These are phyloP conservation scores for Secale cereale DNA, from an alignment of 176 grass and related monocot species.

Conservation along the genomic window DNA sequence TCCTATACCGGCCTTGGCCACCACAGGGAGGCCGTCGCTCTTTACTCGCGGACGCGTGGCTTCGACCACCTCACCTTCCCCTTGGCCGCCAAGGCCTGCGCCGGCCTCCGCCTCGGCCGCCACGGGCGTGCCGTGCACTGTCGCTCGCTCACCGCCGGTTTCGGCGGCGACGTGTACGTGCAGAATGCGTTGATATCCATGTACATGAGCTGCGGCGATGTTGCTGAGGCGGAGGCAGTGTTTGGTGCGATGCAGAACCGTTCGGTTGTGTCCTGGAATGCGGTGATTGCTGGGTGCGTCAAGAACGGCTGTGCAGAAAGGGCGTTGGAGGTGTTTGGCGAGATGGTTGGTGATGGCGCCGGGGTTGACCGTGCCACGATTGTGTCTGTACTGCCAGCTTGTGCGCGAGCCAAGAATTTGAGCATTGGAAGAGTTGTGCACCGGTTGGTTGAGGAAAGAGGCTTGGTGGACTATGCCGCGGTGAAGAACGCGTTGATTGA, in stretches of 20 bases:
- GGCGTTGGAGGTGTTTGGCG: constrained; percentile 46
- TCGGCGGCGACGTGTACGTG: constrained; percentile 46
- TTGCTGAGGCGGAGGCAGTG: constrained; percentile 24
- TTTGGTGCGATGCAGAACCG: constrained; percentile 39
- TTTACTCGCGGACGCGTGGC: constrained; percentile 45
- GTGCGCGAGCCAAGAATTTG: constrained; percentile 48
- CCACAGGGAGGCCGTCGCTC: constrained; percentile 33
- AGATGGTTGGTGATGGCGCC: constrained; percentile 26
- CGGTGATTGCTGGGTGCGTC: constrained; percentile 44
- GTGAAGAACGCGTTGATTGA: constrained; percentile 64
- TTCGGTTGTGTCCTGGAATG: constrained; percentile 55
- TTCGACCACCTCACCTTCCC: constrained; percentile 71
- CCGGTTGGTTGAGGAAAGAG: constrained; percentile 34
- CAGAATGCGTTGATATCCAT: constrained; percentile 60
- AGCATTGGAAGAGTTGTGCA: constrained; percentile 44
- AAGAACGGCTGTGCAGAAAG: constrained; percentile 33
- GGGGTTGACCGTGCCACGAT: constrained; percentile 47
- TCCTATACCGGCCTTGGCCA: constrained; percentile 35
- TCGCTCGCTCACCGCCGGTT: constrained; percentile 43
- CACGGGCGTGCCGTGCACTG: constrained; percentile 42
- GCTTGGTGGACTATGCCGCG: constrained; percentile 32
- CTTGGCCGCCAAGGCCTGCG: constrained; percentile 62
- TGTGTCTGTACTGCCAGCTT: constrained; percentile 57
- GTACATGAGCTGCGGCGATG: constrained; percentile 56
- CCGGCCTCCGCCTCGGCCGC: constrained; percentile 20